Evolutionary conservation across 371 early-diverging fungal species (phyloP), one percentile per base, ranked within the genome.

Genomic region (Mucor mucedo): DNA sequence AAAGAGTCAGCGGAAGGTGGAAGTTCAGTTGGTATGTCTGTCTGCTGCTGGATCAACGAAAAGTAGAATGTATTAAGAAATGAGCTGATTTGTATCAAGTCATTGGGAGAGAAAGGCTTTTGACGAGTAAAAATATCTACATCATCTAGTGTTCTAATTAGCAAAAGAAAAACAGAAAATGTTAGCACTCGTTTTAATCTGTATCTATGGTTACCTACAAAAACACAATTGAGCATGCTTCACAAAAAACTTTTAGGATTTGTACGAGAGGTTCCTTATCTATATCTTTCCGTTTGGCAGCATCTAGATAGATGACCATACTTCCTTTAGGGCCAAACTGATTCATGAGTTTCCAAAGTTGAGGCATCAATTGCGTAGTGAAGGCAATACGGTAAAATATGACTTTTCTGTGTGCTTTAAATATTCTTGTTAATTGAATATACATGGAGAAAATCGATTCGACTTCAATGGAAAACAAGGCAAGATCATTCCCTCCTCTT

Each of bases 101-200:
- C 86, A 1, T 65, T 66, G 1, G 85, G 65, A 13, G 82, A 76
- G 67, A 87, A 88, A 1, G 87, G 82, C 45, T 66, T 80, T 30
- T 86, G 79, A 8, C 83, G 77, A 28, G 81, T 78, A 58, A 90
- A 90, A 60, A 95, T 79, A 72, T 95, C 95, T 11, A 91, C 88
- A 64, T 95, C 94, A 47, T 92, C 92, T 27, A 92, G 69, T 0
- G 93, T 92, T 39, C 86, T 84, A 73, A 21, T 21, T 21, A 1
- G 21, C 21, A 21, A 21, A 21, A 21, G 1, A 21, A 21, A 21
- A 21, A 21, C 14, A 6, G 21, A 27, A 44, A 60, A 14, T 53
- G 29, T 28, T 41, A 35, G 21, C 27, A 9, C 4, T 40, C 38
- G 5, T 29, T 54, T 5, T 32, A 45, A 48, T 21, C 30, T 2